Evolutionary conservation across 2,329 filamentous ascomycete species (phyloP), one percentile per base, ranked within the genome.

Genomic region (Tolypocladium tropicale): DNA sequence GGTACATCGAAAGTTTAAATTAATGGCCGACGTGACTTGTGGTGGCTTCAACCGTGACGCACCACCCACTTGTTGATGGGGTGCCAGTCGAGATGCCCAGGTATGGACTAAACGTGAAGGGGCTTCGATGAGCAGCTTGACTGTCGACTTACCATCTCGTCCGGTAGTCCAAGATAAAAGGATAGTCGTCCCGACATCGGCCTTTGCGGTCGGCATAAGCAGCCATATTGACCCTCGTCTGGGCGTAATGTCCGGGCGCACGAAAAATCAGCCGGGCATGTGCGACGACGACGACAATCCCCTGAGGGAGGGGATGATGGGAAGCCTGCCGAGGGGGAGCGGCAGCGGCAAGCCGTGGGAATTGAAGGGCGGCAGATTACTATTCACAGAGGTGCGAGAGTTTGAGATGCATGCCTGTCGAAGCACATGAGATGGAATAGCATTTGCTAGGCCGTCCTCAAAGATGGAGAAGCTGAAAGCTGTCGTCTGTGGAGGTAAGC

Each of bases 91-190:
- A 10, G 9, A 21, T 25, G 18, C 9, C 41, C 41, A 28, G 2
- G 23, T 12, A 28, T 28, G 5, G n/a, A n/a, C n/a, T n/a, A n/a
- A 46, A 43, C 21, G 41, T 25, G 21, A 16, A 30, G 43, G 43
- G 43, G 25, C 5, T 25, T 30, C 7, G 21, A 9, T 25, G 43
- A 49, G 3, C 12, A 48, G 16, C 43, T 28, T 5, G 30, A 18
- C 21, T 16, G 6, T 25, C 12, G 25, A 48, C 25, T 10, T 64
- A 91, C 91, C 92, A 96, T 83, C 92, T 75, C 58, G 91, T 95
- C 56, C 90, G 80, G 69, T 95, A 95, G 61, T 94, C 88, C 32
- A 93, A 79, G 46, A 85, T 76, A 69, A 86, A 95, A 52, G 78
- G 78, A 71, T 96, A 96, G 71, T 96, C 89, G 41, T 74, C 74